These are phyloP conservation scores for Cyclotella cryptica DNA, from an alignment of 108 stramenopile genomes.

Conservation along the genomic window DNA sequence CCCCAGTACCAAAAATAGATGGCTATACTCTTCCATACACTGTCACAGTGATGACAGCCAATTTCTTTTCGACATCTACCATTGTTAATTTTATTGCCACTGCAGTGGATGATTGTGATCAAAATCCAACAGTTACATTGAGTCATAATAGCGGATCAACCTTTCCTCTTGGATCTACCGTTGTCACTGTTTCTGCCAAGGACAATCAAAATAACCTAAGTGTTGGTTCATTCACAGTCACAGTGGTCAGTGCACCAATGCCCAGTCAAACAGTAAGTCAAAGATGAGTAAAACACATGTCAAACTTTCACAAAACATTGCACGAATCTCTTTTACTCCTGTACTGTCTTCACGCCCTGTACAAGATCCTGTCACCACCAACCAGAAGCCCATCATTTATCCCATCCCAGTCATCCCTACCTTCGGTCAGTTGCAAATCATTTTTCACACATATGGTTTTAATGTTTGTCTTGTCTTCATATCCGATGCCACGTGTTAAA, in stretches of 20 bases:
- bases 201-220: neutral
- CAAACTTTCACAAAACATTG: too few species aligned
- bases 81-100: neutral
- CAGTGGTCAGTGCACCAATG: neutral
- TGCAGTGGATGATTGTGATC: constrained; percentile 10
- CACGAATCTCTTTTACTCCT: too few species aligned
- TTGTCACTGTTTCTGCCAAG: neutral
- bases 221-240: neutral
- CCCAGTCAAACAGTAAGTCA: too few species aligned
- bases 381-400: too few species aligned
- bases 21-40: neutral
- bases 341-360: too few species aligned
- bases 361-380: too few species aligned
- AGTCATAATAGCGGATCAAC: neutral
- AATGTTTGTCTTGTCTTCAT: too few species aligned
- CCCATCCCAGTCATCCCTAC: too few species aligned
- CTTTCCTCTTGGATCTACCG: neutral
- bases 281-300: too few species aligned
- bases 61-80: neutral
- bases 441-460: too few species aligned
- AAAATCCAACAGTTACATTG: neutral
- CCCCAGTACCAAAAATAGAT: constrained; percentile 3
- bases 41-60: constrained; percentile 1
- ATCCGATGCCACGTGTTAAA: too few species aligned
- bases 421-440: too few species aligned